A percentile compares a stretch with the other conserved stretches of the same genome.
These are phyloP conservation scores for Sugiyamaella floridensis DNA, from an alignment of 805 yeast species.

Conservation along the genomic window DNA sequence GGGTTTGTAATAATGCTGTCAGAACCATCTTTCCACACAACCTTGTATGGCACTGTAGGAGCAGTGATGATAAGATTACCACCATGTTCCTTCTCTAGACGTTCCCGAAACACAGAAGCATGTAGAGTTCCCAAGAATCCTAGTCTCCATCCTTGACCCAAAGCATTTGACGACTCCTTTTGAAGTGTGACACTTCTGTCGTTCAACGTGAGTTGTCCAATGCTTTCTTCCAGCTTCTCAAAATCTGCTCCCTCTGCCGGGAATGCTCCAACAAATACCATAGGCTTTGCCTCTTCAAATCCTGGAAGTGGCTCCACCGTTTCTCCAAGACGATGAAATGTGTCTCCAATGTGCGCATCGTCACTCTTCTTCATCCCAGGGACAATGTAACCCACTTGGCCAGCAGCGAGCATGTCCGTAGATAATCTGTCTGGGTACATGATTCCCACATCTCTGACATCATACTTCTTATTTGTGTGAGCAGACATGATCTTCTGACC, in stretches of 20 bases:
- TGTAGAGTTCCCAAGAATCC: slow-evolving; percentile 93
- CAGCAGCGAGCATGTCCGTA: slow-evolving; percentile 61
- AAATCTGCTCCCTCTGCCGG: slow-evolving; percentile 94
- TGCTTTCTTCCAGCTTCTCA: slow-evolving; percentile 79
- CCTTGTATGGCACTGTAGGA: slow-evolving; percentile 89
- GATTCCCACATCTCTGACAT: slow-evolving; percentile 87
- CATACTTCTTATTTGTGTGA: slow-evolving; percentile 69
- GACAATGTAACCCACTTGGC: slow-evolving; percentile 92
- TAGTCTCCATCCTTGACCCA: slow-evolving; percentile 96
- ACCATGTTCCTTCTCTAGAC: slow-evolving; percentile 90
- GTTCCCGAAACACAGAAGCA: slow-evolving; percentile 88
- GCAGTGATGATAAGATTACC: slow-evolving; percentile 86
- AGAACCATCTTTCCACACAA: slow-evolving; percentile 58
- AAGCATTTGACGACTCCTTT: slow-evolving; percentile 85
- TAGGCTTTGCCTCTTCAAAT: slow-evolving; percentile 93
- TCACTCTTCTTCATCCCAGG: slow-evolving; percentile 86
- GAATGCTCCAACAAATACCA: slow-evolving; percentile 97
- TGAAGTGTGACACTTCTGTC: slow-evolving; percentile 87
- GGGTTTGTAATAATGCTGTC: slow-evolving; percentile 77
- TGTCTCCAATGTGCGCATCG: slow-evolving; percentile 90
- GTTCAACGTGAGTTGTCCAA: slow-evolving; percentile 79
- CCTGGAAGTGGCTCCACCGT: slow-evolving; percentile 80
- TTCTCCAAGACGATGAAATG: slow-evolving; percentile 51
- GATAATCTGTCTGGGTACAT: slow-evolving; percentile 86
- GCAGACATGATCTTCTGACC: slow-evolving; percentile 75